Evolutionary conservation across 192 early-diverging fungal genomes (phyloP), one percentile per base, ranked within the genome.

Genomic region (Gaertneriomyces sp.): DNA sequence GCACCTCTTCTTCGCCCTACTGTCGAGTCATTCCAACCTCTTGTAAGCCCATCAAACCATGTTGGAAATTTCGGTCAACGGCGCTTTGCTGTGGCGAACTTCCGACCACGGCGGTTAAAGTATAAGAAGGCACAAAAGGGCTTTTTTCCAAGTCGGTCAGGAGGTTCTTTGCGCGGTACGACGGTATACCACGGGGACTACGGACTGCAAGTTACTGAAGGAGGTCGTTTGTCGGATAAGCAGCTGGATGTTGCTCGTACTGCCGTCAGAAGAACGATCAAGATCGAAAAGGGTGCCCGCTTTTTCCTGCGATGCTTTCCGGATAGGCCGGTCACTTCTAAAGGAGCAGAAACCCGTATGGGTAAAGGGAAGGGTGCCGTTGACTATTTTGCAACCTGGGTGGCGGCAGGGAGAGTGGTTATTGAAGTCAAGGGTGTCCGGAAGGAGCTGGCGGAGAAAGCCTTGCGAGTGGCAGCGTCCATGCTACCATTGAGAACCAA

Each of bases 321-420:
- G 3, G 90, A 95, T 69, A 86, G 95, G 14, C 96, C 96, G 7
- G 92, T 95, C 14, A 91, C 92, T 0, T 87, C 86, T 42, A 96
- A 96, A 69, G 91, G 91, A 39, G 89, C 87, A 39, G 96, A 95
- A 75, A 83, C 87, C 45, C 86, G 96, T 79, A 98, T 98, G 96
- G 96, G 96, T 64, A 94, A 94, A 78, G 96, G 96, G 66, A 98
- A 98, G 71, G 95, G 95, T 66, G 80, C 88, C 42, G 79, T 96
- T 53, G 94, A 96, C 49, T 95, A 90, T 79, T 96, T 87, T 86
- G 92, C 91, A 1, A 92, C 90, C 59, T 89, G 92, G 60, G 92
- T 96, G 5, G 85, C 90, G 41, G 84, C 88, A 73, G 93, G 92
- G 61, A 85, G 90, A 52, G 90, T 98, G 61, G 76, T 98, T 45